Conservation (phyloP, 1,284 basidiomycete species). For the Xerocomus amazonicus region DNA sequence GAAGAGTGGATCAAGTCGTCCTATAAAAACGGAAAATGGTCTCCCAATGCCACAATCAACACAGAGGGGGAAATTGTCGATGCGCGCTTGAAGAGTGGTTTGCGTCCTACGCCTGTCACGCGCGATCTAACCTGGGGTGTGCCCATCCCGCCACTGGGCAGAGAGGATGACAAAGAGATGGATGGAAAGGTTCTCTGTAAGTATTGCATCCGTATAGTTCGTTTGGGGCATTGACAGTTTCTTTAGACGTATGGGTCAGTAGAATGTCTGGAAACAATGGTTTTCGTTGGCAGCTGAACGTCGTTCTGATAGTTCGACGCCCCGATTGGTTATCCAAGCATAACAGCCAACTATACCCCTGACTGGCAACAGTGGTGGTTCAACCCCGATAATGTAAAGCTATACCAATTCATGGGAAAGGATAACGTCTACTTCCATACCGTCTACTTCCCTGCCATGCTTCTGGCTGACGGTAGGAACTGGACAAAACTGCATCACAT, state of each 20-base stretch:
- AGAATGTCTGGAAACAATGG: not conserved
- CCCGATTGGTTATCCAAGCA: conserved; percentile 95
- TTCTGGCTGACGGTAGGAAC: conserved; percentile 83
- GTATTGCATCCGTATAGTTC: conserved; percentile 29
- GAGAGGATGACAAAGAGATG: conserved; percentile 79
- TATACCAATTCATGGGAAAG: conserved; percentile 99
- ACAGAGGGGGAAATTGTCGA: conserved; percentile 87
- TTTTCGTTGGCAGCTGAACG: conserved; percentile 8
- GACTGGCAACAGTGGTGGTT: conserved; percentile 99
- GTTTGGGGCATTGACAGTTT: conserved; percentile 4
- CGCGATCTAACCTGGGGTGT: conserved; percentile 97
- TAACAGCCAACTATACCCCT: conserved; percentile 92
- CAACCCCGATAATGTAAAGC: conserved; percentile 84
- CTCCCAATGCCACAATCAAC: conserved; percentile 87
- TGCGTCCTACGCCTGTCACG: conserved; percentile 89
- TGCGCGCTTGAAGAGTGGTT: conserved; percentile 82
- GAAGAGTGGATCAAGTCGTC: conserved; percentile 88
- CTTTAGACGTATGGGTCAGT: conserved; percentile 79
- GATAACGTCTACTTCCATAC: conserved; percentile 99
- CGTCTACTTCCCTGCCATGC: conserved; percentile 90
- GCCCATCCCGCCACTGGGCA: conserved; percentile 75
- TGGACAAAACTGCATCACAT: conserved; percentile 97
- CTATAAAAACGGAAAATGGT: conserved; percentile 86
- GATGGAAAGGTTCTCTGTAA: conserved; percentile 93
- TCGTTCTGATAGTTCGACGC: conserved; percentile 79